These are phyloP conservation scores for Sarocladiaceae sp. DNA, from an alignment of 2,329 filamentous ascomycete genomes.

Conservation along the genomic window DNA sequence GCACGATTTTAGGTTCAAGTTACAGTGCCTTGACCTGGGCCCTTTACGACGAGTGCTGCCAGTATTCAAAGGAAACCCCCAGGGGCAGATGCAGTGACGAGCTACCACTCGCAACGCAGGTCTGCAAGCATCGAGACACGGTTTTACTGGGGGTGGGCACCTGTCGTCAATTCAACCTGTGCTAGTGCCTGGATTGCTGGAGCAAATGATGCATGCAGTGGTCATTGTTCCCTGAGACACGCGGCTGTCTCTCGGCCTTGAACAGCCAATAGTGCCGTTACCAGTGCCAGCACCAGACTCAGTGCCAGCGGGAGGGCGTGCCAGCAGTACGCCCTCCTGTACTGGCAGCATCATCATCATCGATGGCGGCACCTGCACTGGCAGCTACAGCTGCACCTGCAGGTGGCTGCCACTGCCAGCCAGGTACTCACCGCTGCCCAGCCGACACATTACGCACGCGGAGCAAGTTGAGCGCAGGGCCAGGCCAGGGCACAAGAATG, in stretches of 20 bases:
- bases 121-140: constrained; percentile 3
- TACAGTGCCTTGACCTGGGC: background rate
- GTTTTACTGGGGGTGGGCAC: background rate
- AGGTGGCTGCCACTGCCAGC: background rate
- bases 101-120: constrained; percentile 1
- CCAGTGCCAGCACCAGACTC: no score
- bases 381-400: no score
- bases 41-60: no score
- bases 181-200: background rate
- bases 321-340: no score
- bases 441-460: constrained; percentile 1
- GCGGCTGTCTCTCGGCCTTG: background rate
- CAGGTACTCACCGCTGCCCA: constrained; percentile 3
- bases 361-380: no score
- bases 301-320: no score
- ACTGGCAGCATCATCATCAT: background rate
- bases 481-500: no score
- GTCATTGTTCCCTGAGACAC: background rate
- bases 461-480: no score
- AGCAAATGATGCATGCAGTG: constrained; percentile 5
- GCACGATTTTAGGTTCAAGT: no score
- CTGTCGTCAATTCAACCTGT: no score
- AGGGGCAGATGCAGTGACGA: constrained; percentile 1
- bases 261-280: no score
- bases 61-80: no score